phyloP scores from a whole-genome alignment of 1,284 basidiomycete species.

The Leccinum subrobustum region DNA sequence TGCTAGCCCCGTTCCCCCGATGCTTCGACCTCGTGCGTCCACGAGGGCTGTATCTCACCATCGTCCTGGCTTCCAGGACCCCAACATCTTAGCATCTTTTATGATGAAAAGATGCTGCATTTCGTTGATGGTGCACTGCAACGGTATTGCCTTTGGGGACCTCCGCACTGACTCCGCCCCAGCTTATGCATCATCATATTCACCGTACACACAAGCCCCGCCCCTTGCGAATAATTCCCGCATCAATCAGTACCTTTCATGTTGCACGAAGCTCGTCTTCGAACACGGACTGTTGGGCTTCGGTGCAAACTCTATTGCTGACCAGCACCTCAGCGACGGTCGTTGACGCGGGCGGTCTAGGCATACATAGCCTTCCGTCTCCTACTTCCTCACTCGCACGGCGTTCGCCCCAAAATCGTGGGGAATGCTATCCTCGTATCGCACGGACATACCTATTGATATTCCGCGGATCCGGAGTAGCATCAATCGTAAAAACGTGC shows the following conservation, averaged over 20 bases:
- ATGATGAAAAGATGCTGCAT: constrained; percentile 5
- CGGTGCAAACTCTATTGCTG: constrained; percentile 12
- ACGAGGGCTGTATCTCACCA: constrained; percentile 4
- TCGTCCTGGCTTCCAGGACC: not conserved
- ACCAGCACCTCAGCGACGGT: constrained; percentile 19
- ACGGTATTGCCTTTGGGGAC: constrained; percentile 13
- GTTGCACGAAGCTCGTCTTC: not conserved
- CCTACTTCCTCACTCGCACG: constrained; percentile 4
- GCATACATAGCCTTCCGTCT: constrained; percentile 8
- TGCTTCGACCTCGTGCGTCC: constrained; percentile 1
- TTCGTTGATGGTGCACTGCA: constrained; percentile 10
- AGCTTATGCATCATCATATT: constrained; percentile 3
- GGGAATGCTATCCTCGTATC: constrained; percentile 3
- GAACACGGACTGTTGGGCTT: not conserved
- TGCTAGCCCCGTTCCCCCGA: not conserved
- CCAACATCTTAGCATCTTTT: constrained; percentile 15
- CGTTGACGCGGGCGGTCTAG: not conserved
- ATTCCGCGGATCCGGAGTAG: not conserved
- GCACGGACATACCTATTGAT: not conserved
- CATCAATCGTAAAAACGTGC: constrained; percentile 1
- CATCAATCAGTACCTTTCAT: constrained; percentile 1
- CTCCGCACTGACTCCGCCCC: not conserved
- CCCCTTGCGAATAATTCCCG: not conserved
- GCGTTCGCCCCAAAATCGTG: constrained; percentile 2
- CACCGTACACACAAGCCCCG: not conserved